Evolutionary conservation across 2,329 filamentous ascomycete species (phyloP).

Genomic region (Bipolaris gigantea): DNA sequence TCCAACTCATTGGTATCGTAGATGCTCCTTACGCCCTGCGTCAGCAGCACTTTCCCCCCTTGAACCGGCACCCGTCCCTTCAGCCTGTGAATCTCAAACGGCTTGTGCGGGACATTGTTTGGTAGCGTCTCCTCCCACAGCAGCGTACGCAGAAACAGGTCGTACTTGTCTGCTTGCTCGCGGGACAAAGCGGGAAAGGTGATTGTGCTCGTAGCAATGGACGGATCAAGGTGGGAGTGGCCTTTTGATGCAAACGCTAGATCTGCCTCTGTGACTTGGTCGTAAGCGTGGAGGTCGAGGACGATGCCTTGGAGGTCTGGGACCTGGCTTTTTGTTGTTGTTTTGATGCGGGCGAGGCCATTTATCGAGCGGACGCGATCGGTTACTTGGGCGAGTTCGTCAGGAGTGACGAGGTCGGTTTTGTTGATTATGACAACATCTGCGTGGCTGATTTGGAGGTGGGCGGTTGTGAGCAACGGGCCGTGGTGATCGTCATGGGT

Average conservation of each 20-base stretch:
- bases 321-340: slow-evolving; percentile 78
- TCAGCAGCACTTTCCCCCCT: slow-evolving; percentile 69
- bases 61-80: slow-evolving; percentile 76
- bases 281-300: slow-evolving; percentile 90
- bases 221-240: slow-evolving; percentile 87
- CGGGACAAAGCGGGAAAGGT: slow-evolving; percentile 62
- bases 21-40: slow-evolving; percentile 90
- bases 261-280: slow-evolving; percentile 66
- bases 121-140: slow-evolving; percentile 78
- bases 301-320: slow-evolving; percentile 83
- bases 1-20: slow-evolving; percentile 79
- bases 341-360: slow-evolving; percentile 78
- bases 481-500: slow-evolving; percentile 56
- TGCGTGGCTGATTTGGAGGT: slow-evolving; percentile 94
- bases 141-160: slow-evolving; percentile 79
- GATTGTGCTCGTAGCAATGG: slow-evolving; percentile 81
- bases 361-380: slow-evolving; percentile 83
- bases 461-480: slow-evolving; percentile 83
- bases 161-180: slow-evolving; percentile 64
- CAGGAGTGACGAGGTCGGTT: slow-evolving; percentile 73
- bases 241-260: slow-evolving; percentile 74
- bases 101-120: slow-evolving; percentile 12
- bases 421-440: slow-evolving; percentile 97
- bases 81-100: slow-evolving; percentile 81
- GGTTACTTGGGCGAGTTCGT: slow-evolving; percentile 70